Conservation (phyloP, 495 filamentous ascomycete species). For the Darksidea phi region DNA sequence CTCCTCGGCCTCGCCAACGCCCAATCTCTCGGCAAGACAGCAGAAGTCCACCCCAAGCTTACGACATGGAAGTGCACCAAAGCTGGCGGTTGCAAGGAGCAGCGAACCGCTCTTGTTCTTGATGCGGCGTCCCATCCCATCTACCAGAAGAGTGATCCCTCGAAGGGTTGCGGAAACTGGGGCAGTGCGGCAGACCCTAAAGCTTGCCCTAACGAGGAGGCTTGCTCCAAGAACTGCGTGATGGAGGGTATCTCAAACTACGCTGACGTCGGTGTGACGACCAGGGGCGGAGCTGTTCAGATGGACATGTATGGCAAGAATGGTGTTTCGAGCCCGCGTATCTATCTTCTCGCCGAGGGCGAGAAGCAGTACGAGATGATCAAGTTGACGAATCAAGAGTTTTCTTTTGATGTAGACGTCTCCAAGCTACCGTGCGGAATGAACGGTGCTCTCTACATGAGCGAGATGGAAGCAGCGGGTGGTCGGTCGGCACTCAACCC, state of each 20-base stretch:
- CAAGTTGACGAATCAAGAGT: slow-evolving; percentile 56
- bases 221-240: slow-evolving; percentile 36
- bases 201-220: slow-evolving; percentile 31
- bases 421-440: slow-evolving; percentile 64
- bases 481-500: slow-evolving; percentile 50
- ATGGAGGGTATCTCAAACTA: slow-evolving; percentile 40
- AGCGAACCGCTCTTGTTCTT: slow-evolving; percentile 38
- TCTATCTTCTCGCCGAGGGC: slow-evolving; percentile 49
- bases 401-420: slow-evolving; percentile 64
- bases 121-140: slow-evolving; percentile 39
- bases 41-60: slow-evolving; percentile 40
- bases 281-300: slow-evolving; percentile 34
- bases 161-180: slow-evolving; percentile 31
- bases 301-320: slow-evolving; percentile 33
- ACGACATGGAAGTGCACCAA: slow-evolving; percentile 40
- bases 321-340: slow-evolving; percentile 35
- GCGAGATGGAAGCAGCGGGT: slow-evolving; percentile 60
- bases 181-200: slow-evolving; percentile 26
- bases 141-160: slow-evolving; percentile 32
- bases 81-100: slow-evolving; percentile 35
- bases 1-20: slow-evolving; percentile 28
- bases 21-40: slow-evolving; percentile 35
- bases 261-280: slow-evolving; percentile 37
- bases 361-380: slow-evolving; percentile 58
- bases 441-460: slow-evolving; percentile 68